Evolutionary conservation across 768 basidiomycete genomes (phyloP), one percentile per base, ranked within the genome.

Genomic region (Dacryopinax spathularia): DNA sequence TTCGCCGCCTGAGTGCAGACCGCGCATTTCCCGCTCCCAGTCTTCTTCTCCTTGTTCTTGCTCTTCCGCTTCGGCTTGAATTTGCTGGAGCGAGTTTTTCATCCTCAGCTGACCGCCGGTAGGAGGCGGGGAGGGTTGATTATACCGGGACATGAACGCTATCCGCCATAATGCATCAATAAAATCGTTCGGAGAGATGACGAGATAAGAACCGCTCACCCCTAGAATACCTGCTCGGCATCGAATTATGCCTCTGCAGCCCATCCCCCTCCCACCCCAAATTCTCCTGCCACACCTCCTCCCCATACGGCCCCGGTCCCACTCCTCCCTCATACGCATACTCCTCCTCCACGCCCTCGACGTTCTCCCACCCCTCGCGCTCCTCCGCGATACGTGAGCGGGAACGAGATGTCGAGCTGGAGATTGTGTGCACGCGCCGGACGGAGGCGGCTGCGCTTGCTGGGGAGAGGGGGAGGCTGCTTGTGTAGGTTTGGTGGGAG

Each of bases 1-100:
- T 29, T 29, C 13, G 48, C 48, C 36, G 10, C 36, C 48, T 6
- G 48, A 56, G 20, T 29, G 48, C 5, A 56, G 29, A 29, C 48
- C 48, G 3, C 48, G 48, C 48, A 56, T 56, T 7, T 56, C 48
- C 48, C 48, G 48, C 48, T 56, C 48, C 48, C 48, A 56, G 48
- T 56, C 48, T 29, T 56, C 48, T 29, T 56, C 48, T 7, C 48
- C 48, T 18, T 56, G 48, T 29, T 56, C 48, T 29, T 56, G 48
- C 48, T 56, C 48, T 29, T 56, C 48, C 48, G 48, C 48, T 20
- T 56, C 48, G 29, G 48, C 48, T 20, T 56, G 48, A 29, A 56
- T 56, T 29, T 56, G 48, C 48, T 56, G 48, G 9, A 56, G 29
- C 5, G 48, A 56, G 48, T 56, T 56, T 18, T 56, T 56, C 48